These are phyloP conservation scores for Kregervanrija pseudodelftensis DNA, from an alignment of 805 yeast species.

Conservation along the genomic window DNA sequence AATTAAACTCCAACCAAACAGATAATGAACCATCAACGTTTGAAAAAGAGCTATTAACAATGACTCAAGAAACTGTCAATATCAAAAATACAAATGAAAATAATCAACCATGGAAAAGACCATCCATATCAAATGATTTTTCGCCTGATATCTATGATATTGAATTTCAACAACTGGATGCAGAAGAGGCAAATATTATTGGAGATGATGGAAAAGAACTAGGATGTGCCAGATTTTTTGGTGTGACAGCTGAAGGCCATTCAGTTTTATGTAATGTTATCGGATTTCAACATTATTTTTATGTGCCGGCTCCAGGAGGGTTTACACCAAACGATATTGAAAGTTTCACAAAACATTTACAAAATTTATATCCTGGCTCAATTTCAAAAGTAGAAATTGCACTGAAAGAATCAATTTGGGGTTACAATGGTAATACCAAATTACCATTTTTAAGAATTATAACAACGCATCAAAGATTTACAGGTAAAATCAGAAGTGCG, in stretches of 20 bases:
- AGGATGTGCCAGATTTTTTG: conserved; percentile 77
- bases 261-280: conserved; percentile 85
- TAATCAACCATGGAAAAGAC: conserved; percentile 41
- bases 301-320: conserved; percentile 84
- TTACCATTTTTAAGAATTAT: conserved; percentile 73
- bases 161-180: conserved; percentile 87
- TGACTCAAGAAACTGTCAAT: conserved; percentile 30
- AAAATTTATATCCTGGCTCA: conserved; percentile 47
- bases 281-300: conserved; percentile 85
- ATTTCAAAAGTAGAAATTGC: conserved; percentile 51
- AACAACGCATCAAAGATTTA: conserved; percentile 56
- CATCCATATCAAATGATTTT: conserved; percentile 45
- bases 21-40: conserved; percentile 39
- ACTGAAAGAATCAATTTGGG: conserved; percentile 87
- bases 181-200: conserved; percentile 63
- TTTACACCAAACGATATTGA: conserved; percentile 51
- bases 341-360: conserved; percentile 31
- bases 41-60: conserved; percentile 42
- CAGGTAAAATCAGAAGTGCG: conserved; percentile 63
- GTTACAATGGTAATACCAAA: conserved; percentile 71
- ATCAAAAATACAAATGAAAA: conserved; percentile 12
- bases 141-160: conserved; percentile 45
- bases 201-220: conserved; percentile 34
- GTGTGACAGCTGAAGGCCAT: conserved; percentile 82
- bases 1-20: conserved; percentile 21